Evolutionary conservation across 2,329 filamentous ascomycete genomes (phyloP), one percentile per base, ranked within the genome.

Genomic region (Metarhizium robertsii): DNA sequence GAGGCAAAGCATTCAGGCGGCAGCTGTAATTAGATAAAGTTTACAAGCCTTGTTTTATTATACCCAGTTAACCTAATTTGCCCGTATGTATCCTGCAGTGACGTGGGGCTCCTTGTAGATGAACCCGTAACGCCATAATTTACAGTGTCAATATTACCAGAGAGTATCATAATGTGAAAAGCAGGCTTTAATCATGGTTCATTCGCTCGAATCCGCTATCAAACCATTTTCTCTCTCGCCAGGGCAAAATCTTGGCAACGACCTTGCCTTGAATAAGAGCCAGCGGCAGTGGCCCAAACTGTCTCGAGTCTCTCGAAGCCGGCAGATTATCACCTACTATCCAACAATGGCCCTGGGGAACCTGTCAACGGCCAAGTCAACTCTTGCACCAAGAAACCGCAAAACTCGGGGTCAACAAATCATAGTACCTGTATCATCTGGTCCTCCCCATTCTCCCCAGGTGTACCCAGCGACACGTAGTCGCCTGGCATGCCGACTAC

Each of bases 331-430:
- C 94, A 2, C 94, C 94, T 2, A 85, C 82, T 6, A 96, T 75
- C 83, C 90, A 97, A 65, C 91, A 95, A 75, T 99, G 94, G 1
- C 94, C 94, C 66, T 88, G 78, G 0, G 94, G 94, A 16, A 99
- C 84, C 88, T 95, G 65, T 48, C n/a, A 55, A n/a, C 38, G 6
- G 6, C 10, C n/a, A 34, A 10, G 42, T 45, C 42, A 20, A 11
- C n/a, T 7, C 42, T 7, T 40, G 38, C 38, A 40, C 14, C 38
- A 5, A 40, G 11, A 16, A 13, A 36, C 34, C 3, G 3, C 3
- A 3, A 5, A 40, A 16, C 11, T 11, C 10, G 14, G 14, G 2
- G 11, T 3, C 8, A 40, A 20, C 48, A 38, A 8, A 43, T 38
- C 25, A 63, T 48, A 65, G 38, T 45, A 88, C 88, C 77, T 88